Base-by-base conservation (phyloP, 257 asterid species). In the Echites panduratus region DNA sequence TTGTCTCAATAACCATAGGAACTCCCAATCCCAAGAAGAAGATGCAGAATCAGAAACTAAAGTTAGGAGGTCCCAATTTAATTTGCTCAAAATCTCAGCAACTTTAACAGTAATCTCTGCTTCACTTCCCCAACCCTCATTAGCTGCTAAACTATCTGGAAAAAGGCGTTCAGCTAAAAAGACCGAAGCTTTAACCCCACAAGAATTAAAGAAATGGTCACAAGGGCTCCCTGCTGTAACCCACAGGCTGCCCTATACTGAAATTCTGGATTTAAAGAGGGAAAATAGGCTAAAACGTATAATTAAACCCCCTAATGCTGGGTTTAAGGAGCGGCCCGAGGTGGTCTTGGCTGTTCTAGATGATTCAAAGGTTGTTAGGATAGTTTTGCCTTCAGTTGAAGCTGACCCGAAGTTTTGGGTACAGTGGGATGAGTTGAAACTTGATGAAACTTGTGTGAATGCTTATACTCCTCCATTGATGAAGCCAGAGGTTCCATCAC, bases 321-420 rank as follows among this genome's bases (percentile, higher is more conserved):
- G 80, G 40, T 70, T 91, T 71, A 86, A 84, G 84, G 84, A 75
- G 81, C 82, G 85, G 70, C 85, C 97, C 5, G 93, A 86, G 85
- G 89, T 94, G 13, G 93, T 91, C 82, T 68, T 94, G 79, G 98
- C 89, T 62, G 99, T 94, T 75, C 73, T 94, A 84, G 99, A 94
- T 75, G 97, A 92, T 86, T 83, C 79, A 75, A 85, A 75, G 82
- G 94, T 94, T 71, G 85, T 89, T 76, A 86, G 99, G 82, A 76
- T 86, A 61, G 99, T 94, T 48, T 79, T 91, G 82, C 98, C 99
- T 73, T 89, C 97, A 4, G 72, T 80, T 43, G 90, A 82, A 68
- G 81, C 79, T 68, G 98, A 94, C 86, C 85, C 91, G 0, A 85
- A 79, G 52, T 94, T 94, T 78, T 94, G 99, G 99, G 74, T 66